phyloP scores from a whole-genome alignment of 2,329 filamentous ascomycete species.

The Alternaria dauci region DNA sequence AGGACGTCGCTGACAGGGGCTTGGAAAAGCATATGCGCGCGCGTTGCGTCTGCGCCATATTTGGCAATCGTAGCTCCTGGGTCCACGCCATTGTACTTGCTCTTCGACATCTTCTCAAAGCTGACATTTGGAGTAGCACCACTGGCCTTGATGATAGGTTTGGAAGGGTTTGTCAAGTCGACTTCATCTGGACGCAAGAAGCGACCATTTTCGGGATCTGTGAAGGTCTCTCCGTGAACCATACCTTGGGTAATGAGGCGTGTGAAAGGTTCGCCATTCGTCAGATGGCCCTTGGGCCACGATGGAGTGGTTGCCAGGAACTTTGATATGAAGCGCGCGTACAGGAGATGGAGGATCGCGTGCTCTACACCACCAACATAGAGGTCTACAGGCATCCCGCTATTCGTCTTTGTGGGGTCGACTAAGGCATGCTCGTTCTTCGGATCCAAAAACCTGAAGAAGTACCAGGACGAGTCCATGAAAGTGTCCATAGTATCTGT shows the following conservation, averaged over 20 bases:
- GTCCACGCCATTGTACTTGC: slow-evolving; percentile 90
- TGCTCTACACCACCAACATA: slow-evolving; percentile 92
- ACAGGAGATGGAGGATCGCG: slow-evolving; percentile 87
- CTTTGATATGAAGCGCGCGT: slow-evolving; percentile 90
- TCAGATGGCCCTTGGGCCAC: slow-evolving; percentile 47
- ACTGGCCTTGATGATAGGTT: slow-evolving; percentile 69
- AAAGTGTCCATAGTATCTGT: slow-evolving; percentile 98
- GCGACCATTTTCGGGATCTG: slow-evolving; percentile 75
- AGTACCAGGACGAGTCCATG: slow-evolving; percentile 96
- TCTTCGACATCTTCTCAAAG: slow-evolving; percentile 95
- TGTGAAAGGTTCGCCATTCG: slow-evolving; percentile 76
- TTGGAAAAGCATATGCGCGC: slow-evolving; percentile 88
- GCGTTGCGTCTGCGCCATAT: slow-evolving; percentile 83
- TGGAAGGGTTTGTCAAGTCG: slow-evolving; percentile 64
- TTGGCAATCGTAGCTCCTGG: slow-evolving; percentile 74
- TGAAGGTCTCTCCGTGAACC: slow-evolving; percentile 88
- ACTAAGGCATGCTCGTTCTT: slow-evolving; percentile 70
- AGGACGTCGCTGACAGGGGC: slow-evolving; percentile 84
- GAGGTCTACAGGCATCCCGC: slow-evolving; percentile 78
- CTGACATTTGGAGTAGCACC: slow-evolving; percentile 67
- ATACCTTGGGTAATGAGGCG: slow-evolving; percentile 88
- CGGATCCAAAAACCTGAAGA: slow-evolving; percentile 78
- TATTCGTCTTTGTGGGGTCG: slow-evolving; percentile 64
- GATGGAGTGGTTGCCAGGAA: slow-evolving; percentile 71
- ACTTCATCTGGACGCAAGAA: slow-evolving; percentile 82